Base-by-base conservation (phyloP, 805 yeast species). In the Lipomyces oligophaga region DNA sequence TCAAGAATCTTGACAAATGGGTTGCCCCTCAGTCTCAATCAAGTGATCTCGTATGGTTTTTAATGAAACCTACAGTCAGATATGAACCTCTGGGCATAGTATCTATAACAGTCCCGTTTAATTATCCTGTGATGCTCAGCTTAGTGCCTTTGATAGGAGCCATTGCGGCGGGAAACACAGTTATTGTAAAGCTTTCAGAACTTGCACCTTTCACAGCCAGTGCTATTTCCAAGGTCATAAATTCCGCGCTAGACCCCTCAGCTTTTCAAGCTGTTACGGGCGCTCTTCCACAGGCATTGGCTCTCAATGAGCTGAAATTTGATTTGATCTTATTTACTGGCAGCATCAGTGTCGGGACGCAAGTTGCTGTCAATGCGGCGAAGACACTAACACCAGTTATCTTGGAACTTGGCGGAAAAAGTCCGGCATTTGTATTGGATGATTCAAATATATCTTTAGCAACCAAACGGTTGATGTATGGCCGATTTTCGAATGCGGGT, bases 391-490 rank as follows among this genome's bases (percentile, higher is more conserved):
- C 95, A 1, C 97, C 97, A 0, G 75, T 76, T 8, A 67, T 84
- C 6, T 72, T 89, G 52, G 97, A 89, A 67, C 71, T 89, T n/a
- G 97, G 97, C 43, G 97, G 97, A 4, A 90, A 90, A 65, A 82
- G 90, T 5, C 97, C 97, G 0, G 84, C 78, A 1, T 75, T 88
- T 58, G 69, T 89, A 8, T 74, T 87, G 41, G 73, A 69, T 38
- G 71, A 69, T 53, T 67, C 73, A 40, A 70, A 71, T 46, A 35
- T 71, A 30, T 45, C 52, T 20, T 42, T 60, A 13, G 72, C 76
- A 3, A 72, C 87, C 21, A 74, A 74, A 54, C 76, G 97, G 65
- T 67, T 86, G 13, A 73, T 75, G 1, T 85, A 93, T 85, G 90
- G 89, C 15, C 78, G 82, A 57, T 82, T 81, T 61, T 67, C 77